Conservation (phyloP, 2,329 filamentous ascomycete genomes). For the Hansfordia pulvinata region DNA sequence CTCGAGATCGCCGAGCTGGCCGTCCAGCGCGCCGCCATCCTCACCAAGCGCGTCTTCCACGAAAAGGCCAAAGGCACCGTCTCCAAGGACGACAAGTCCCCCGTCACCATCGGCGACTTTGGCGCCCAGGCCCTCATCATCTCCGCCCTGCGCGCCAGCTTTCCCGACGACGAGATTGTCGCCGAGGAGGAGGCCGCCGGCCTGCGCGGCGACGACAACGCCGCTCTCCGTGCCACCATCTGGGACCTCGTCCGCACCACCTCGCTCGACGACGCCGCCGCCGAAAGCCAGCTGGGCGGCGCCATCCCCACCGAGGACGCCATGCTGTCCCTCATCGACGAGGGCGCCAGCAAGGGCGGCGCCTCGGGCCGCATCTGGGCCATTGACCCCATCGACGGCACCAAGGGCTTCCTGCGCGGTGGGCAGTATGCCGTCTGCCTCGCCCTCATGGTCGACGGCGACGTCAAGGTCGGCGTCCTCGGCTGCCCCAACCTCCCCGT, state of each 20-base stretch:
- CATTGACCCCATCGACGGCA: constrained; percentile 94
- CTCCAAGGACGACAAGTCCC: constrained; percentile 88
- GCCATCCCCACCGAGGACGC: constrained; percentile 50
- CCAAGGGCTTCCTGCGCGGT: constrained; percentile 89
- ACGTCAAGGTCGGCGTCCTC: constrained; percentile 87
- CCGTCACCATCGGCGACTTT: constrained; percentile 96
- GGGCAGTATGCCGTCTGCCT: constrained; percentile 96
- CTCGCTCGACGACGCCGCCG: constrained; percentile 50
- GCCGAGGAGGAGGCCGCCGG: constrained; percentile 86
- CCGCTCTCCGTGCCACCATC: constrained; percentile 64
- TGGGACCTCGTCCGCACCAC: constrained; percentile 72
- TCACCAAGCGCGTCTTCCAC: constrained; percentile 68
- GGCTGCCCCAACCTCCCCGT: constrained; percentile 92
- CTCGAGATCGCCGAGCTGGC: constrained; percentile 61
- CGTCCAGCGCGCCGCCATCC: constrained; percentile 58
- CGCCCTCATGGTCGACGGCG: constrained; percentile 79
- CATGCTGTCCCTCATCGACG: constrained; percentile 55
- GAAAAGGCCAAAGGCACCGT: constrained; percentile 90
- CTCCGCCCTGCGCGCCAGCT: constrained; percentile 73
- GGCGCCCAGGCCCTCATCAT: constrained; percentile 96
- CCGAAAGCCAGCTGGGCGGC: constrained; percentile 57
- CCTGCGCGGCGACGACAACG: constrained; percentile 55
- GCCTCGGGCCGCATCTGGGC: constrained; percentile 77
- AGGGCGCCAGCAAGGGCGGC: constrained; percentile 58
- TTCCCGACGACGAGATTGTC: constrained; percentile 82